These are phyloP conservation scores for Claviceps spartinae DNA, from an alignment of 2,329 filamentous ascomycete genomes.

Conservation along the genomic window DNA sequence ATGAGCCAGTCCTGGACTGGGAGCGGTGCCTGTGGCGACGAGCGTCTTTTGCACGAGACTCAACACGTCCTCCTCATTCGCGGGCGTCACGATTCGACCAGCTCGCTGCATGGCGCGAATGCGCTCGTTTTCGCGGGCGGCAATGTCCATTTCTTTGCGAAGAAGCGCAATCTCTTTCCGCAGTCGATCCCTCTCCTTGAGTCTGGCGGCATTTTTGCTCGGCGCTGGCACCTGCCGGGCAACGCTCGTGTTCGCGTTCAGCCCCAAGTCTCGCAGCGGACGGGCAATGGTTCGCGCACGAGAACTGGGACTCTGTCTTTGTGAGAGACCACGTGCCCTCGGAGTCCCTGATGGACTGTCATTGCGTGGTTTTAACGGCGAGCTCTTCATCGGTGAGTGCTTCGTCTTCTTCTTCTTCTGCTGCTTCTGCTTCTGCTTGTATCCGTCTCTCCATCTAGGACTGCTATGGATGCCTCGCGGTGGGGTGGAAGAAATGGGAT, in stretches of 20 bases:
- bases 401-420: background rate
- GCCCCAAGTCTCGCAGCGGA: conserved; percentile 3
- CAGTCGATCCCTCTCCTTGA: conserved; percentile 37
- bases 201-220: conserved; percentile 35
- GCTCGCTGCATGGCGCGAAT: conserved; percentile 29
- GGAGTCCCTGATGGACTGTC: conserved; percentile 13
- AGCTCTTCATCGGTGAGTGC: conserved; percentile 27
- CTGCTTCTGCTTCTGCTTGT: conserved; percentile 21
- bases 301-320: conserved; percentile 1
- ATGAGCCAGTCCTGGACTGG: conserved; percentile 18
- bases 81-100: conserved; percentile 20
- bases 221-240: conserved; percentile 27
- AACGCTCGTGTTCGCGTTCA: conserved; percentile 16
- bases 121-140: conserved; percentile 44
- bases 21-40: conserved; percentile 20
- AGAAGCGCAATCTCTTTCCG: conserved; percentile 41
- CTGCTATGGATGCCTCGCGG: conserved; percentile 47
- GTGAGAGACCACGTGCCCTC: conserved; percentile 4
- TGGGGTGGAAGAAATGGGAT: conserved; percentile 40
- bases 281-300: background rate
- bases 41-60: conserved; percentile 26
- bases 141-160: conserved; percentile 42
- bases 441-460: conserved; percentile 28
- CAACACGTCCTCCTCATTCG: conserved; percentile 25
- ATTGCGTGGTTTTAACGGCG: conserved; percentile 34